Evolutionary conservation across 257 asterid species (phyloP).

Genomic region (Salvia splendens): DNA sequence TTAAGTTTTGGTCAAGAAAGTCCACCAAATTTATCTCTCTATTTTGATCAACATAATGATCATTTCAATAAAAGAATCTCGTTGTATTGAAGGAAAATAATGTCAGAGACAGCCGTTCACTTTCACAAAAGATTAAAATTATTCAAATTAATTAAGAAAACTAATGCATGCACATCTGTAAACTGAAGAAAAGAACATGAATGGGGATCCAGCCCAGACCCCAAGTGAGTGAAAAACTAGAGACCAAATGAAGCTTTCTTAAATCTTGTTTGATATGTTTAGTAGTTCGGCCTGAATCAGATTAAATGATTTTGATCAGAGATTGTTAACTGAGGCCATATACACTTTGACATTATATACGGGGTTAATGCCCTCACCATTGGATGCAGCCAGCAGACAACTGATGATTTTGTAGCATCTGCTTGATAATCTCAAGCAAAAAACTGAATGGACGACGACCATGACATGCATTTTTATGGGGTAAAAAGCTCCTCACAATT

Average conservation of each 20-base stretch:
- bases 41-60: neutral
- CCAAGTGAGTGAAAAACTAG: neutral
- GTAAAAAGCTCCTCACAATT: conserved; percentile 75
- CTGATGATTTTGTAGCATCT: conserved; percentile 61
- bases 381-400: conserved; percentile 47
- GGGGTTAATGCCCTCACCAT: conserved; percentile 49
- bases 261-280: conserved; percentile 1
- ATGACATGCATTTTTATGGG: conserved; percentile 45
- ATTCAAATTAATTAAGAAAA: neutral
- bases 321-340: conserved; percentile 10
- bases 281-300: conserved; percentile 3
- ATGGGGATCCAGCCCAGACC: conserved; percentile 7
- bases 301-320: neutral
- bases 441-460: conserved; percentile 54
- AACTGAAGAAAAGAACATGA: neutral
- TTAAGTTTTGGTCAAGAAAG: conserved; percentile 2
- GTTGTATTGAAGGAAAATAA: neutral
- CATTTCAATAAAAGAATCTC: neutral
- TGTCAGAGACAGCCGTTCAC: neutral
- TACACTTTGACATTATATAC: neutral
- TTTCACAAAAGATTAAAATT: neutral
- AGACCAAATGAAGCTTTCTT: neutral
- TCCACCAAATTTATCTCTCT: neutral
- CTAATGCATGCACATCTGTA: conserved; percentile 1
- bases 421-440: conserved; percentile 60